Percentiles rank a stretch among this genome's conserved stretches.
Evolutionary conservation across 2,329 filamentous ascomycete genomes (phyloP).

Genomic region (Cadophora luteo-olivacea): DNA sequence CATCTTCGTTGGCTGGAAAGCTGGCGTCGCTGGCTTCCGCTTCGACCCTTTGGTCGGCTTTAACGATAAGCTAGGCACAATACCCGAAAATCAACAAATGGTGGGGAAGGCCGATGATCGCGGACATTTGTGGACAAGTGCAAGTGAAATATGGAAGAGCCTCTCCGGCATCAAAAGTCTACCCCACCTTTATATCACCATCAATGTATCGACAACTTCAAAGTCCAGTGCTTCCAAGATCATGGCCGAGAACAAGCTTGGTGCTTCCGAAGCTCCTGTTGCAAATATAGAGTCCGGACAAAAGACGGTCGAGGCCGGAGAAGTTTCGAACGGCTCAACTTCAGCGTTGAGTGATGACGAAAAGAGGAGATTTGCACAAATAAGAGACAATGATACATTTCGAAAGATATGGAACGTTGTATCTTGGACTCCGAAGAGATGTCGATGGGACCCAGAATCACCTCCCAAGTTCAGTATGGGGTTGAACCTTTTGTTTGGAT

Average conservation of each 20-base stretch:
- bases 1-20: background rate
- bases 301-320: conserved; percentile 5
- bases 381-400: conserved; percentile 30
- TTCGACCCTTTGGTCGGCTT: conserved; percentile 5
- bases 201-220: conserved; percentile 10
- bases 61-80: conserved; percentile 10
- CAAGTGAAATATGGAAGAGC: conserved; percentile 10
- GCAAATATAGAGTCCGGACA: background rate
- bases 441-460: conserved; percentile 70
- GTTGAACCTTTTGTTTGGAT: conserved; percentile 71
- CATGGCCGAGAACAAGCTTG: conserved; percentile 22
- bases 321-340: conserved; percentile 25
- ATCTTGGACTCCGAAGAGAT: conserved; percentile 67
- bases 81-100: conserved; percentile 15
- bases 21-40: conserved; percentile 15
- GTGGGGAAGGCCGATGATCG: conserved; percentile 17
- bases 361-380: conserved; percentile 26
- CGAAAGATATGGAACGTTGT: conserved; percentile 44
- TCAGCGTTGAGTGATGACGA: conserved; percentile 26
- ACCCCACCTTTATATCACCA: conserved; percentile 14
- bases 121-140: conserved; percentile 8
- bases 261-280: background rate
- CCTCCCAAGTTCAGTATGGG: conserved; percentile 72
- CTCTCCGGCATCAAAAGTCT: background rate
- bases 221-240: background rate